Conservation (phyloP, 2,329 filamentous ascomycete species). For the Sporothrix luriei region DNA sequence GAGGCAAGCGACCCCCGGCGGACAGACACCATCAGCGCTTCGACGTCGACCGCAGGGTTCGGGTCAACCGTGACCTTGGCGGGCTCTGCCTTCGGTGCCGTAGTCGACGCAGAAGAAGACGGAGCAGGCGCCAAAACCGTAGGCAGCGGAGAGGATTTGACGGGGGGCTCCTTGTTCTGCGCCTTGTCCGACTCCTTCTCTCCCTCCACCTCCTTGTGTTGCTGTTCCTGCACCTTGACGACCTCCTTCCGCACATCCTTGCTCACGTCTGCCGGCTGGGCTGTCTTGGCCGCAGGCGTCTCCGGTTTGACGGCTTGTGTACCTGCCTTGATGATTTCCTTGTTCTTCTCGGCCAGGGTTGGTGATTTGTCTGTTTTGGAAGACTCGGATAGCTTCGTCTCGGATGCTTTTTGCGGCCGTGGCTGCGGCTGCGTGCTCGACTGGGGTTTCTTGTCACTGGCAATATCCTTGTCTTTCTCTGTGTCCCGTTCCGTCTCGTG, state of each 20-base stretch:
- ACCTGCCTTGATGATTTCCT: background rate
- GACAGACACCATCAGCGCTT: conserved; percentile 31
- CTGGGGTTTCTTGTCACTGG: background rate
- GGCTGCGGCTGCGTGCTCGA: background rate
- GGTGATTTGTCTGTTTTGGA: background rate
- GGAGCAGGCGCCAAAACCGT: background rate
- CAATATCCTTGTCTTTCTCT: background rate
- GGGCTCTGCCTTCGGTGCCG: background rate
- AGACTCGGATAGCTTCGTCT: background rate
- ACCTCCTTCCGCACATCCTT: conserved; percentile 18
- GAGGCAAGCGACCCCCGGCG: conserved; percentile 20
- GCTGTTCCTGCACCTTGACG: conserved; percentile 1
- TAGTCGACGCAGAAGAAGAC: background rate
- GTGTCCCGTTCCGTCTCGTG: background rate
- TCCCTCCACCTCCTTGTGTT: background rate
- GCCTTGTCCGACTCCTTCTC: background rate
- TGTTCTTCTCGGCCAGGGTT: background rate
- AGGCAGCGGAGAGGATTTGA: background rate
- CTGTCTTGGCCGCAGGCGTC: background rate
- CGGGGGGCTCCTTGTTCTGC: background rate
- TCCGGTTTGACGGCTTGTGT: background rate
- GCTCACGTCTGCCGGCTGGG: background rate
- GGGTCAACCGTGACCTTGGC: background rate
- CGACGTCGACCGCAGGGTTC: conserved; percentile 9
- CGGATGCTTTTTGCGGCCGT: conserved; percentile 12